Percentiles rank a stretch among this genome's conserved stretches.
Evolutionary conservation across 805 yeast genomes (phyloP).

Genomic region (Candida nemodendra): DNA sequence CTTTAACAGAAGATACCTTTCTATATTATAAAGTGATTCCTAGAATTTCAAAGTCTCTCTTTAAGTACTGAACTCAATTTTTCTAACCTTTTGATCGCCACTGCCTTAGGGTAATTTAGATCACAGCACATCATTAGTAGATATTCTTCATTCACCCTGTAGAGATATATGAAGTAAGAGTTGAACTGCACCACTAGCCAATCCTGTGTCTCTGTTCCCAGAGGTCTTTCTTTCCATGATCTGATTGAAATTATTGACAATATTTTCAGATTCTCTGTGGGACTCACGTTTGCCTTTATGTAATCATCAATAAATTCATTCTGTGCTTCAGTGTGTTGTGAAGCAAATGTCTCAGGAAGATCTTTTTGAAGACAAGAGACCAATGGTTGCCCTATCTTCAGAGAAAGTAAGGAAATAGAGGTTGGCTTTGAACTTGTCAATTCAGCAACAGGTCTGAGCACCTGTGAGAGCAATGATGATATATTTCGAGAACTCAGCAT

Average conservation of each 20-base stretch:
- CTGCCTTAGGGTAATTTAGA: slow-evolving; percentile 28
- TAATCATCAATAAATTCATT: slow-evolving; percentile 23
- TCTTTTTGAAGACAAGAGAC: slow-evolving; percentile 27
- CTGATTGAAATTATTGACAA: slow-evolving; percentile 28
- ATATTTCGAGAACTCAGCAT: slow-evolving; percentile 33
- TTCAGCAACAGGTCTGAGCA: slow-evolving; percentile 25
- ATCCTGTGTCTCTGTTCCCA: slow-evolving; percentile 1
- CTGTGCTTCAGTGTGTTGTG: slow-evolving; percentile 3
- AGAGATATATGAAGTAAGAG: slow-evolving; percentile 23
- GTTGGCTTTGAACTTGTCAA: slow-evolving; percentile 26
- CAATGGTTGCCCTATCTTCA: slow-evolving; percentile 27
- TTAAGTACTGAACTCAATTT: slow-evolving; percentile 10
- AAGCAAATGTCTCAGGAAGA: background rate
- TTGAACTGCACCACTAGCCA: slow-evolving; percentile 31
- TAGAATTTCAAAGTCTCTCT: slow-evolving; percentile 11
- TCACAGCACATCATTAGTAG: slow-evolving; percentile 30
- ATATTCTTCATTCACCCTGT: slow-evolving; percentile 22
- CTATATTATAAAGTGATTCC: too few species aligned
- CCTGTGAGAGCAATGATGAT: slow-evolving; percentile 27
- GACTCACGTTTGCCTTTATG: slow-evolving; percentile 29
- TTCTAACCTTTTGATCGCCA: slow-evolving; percentile 29
- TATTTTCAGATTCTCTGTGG: slow-evolving; percentile 32
- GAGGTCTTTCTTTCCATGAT: slow-evolving; percentile 25
- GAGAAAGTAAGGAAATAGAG: slow-evolving; percentile 32
- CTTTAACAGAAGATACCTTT: too few species aligned